Evolutionary conservation across 139 green algal genomes (phyloP).

Genomic region (Coelastrella sp.): DNA sequence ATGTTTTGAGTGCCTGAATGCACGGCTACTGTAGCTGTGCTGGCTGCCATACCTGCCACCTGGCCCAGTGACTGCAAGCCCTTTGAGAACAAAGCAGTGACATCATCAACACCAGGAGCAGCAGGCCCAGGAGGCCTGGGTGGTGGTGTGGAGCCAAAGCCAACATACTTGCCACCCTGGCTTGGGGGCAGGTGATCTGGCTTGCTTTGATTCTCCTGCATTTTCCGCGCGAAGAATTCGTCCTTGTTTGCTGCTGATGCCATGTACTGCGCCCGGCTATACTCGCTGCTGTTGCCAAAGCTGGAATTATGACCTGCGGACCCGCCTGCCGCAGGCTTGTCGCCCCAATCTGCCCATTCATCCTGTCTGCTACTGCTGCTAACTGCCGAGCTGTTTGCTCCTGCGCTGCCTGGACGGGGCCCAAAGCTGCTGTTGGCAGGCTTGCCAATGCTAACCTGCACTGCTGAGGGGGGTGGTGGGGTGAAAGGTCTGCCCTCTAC

Average conservation of each 20-base stretch:
- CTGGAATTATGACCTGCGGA: slow-evolving; percentile 16
- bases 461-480: slow-evolving; percentile 66
- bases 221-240: slow-evolving; percentile 90
- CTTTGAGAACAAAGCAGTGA: slow-evolving; percentile 73
- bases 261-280: slow-evolving; percentile 77
- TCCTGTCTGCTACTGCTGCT: slow-evolving; percentile 46
- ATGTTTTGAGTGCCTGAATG: slow-evolving; percentile 45
- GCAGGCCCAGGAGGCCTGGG: slow-evolving; percentile 28
- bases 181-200: slow-evolving; percentile 87
- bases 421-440: background rate
- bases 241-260: slow-evolving; percentile 88
- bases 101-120: slow-evolving; percentile 60
- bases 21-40: slow-evolving; percentile 43
- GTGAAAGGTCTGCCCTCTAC: slow-evolving; percentile 85
- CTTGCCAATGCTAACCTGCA: slow-evolving; percentile 38
- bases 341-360: slow-evolving; percentile 88
- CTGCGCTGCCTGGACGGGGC: background rate
- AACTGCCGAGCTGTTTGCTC: slow-evolving; percentile 2
- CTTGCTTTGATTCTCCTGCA: slow-evolving; percentile 86
- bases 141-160: slow-evolving; percentile 89
- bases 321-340: background rate
- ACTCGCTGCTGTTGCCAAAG: slow-evolving; percentile 68
- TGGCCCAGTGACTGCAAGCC: slow-evolving; percentile 59
- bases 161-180: slow-evolving; percentile 98
- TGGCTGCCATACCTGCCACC: slow-evolving; percentile 51